Evolutionary conservation across 1,139 yeast species (phyloP), one percentile per base, ranked within the genome.

Genomic region (Yarrowia galli): DNA sequence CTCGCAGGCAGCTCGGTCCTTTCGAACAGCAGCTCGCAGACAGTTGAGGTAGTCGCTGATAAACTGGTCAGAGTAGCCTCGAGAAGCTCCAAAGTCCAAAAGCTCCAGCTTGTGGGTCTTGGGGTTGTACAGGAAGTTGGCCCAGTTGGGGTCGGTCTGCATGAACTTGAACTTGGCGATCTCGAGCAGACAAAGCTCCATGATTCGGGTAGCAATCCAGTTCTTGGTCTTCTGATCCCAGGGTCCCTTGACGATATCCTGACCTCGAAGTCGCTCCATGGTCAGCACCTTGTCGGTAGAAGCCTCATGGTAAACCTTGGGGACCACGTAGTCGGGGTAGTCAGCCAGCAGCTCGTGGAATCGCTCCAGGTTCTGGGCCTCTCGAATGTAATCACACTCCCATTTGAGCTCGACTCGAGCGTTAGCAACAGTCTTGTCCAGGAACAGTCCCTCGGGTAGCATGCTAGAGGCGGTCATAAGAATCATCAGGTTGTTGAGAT

Each of bases 121-220:
- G 51, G 82, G 83, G 75, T 93, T 92, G 80, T 90, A 92, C 70
- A 96, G 80, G 79, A 96, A 96, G 77, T 95, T 95, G 66, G 99
- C 98, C 99, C 99, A 96, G 79, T 95, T 95, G 63, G 99, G 99
- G 79, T 95, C 99, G 1, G 99, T 93, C 79, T 95, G 99, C 99
- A 95, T 95, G 79, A 89, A 95, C 74, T 85, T 85, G 81, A 89
- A 93, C 73, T 85, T 82, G 40, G 92, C 92, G 75, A 96, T 89
- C 78, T 95, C 99, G 73, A 85, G 81, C 66, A 95, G 81, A 75
- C 98, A 92, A 63, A 95, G 82, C 71, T 92, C 84, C 97, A 96
- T 90, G 70, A 95, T 88, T 73, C 89, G 85, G 10, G 92, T 85
- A 15, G 97, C 97, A 70, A 95, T 89, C 86, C 89, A 89, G 78